Evolutionary conservation across 106 monocot genomes (phyloP), one percentile per base, ranked within the genome.

Genomic region (Amphibolis antarctica): DNA sequence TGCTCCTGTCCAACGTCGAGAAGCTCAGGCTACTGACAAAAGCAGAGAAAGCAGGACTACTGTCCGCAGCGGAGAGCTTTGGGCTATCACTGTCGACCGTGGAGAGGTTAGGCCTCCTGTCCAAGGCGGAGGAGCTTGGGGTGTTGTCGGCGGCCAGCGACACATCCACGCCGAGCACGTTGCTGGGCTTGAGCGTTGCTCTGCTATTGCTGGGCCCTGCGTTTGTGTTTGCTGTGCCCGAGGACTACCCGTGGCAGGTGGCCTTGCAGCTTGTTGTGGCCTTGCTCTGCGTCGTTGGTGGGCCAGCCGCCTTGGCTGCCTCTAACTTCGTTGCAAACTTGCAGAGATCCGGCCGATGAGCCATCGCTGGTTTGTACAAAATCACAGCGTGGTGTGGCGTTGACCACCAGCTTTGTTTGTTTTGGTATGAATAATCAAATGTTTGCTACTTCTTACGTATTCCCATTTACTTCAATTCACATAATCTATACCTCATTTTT

Each of bases 21-120:
- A 90, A 90, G 66, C 84, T 96, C 5, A 76, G 84, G 71, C 89
- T 96, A 17, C 81, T 96, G 9, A 84, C 77, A 29, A 96, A 96
- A 62, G 96, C 96, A 21, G 96, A 96, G 82, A 90, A 86, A 52
- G 89, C 94, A 9, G 96, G 96, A 20, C 71, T 96, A 0, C 89
- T 96, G 1, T 90, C 96, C 0, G 75, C 84, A 13, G 96, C 90
- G 0, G 90, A 96, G 78, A 80, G 69, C 29, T 59, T 76, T 7
- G 89, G 96, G 22, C 69, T 96, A 26, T 90, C 89, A 0, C 82
- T 96, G 13, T 80, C 96, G 26, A 74, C 74, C 0, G 84, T 96
- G 23, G 96, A 96, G 77, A 73, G 76, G 64, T 42, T 96, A 42
- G 96, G 94, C 12, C 83, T 96, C 65, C 78, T 96, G 47, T 90